These are phyloP conservation scores for Saccharomycopsis schoenii DNA, from an alignment of 805 yeast species.

Conservation along the genomic window DNA sequence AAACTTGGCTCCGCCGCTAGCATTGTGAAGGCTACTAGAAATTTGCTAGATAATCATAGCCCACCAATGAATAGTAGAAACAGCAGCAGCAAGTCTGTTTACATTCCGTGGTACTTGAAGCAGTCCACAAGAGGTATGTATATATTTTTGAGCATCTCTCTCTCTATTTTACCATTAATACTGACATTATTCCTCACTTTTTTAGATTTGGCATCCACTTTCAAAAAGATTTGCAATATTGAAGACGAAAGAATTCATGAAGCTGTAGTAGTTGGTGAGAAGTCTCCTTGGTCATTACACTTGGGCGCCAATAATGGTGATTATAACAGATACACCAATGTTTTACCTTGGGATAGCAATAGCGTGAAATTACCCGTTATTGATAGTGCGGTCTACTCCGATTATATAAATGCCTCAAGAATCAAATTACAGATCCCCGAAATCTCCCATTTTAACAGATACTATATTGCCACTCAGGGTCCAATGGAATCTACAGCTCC, in stretches of 20 bases:
- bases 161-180: background rate
- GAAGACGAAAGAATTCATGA: conserved; percentile 32
- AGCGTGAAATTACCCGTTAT: conserved; percentile 34
- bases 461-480: conserved; percentile 69
- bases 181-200: background rate
- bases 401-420: conserved; percentile 83
- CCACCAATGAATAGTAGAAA: background rate
- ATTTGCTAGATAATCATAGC: background rate
- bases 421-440: conserved; percentile 30
- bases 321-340: conserved; percentile 39
- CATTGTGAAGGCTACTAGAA: background rate
- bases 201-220: conserved; percentile 22
- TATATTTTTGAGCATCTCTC: background rate
- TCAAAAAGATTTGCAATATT: conserved; percentile 26
- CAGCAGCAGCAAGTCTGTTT: background rate
- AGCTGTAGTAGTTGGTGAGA: conserved; percentile 22
- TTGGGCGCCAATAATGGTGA: conserved; percentile 18
- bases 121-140: conserved; percentile 11
- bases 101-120: conserved; percentile 13
- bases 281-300: conserved; percentile 19
- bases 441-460: conserved; percentile 7
- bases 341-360: conserved; percentile 56
- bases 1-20: background rate
- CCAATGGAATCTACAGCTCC: conserved; percentile 65
- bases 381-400: conserved; percentile 23